Percentiles rank a stretch among this genome's conserved stretches.
phyloP scores from a whole-genome alignment of 371 early-diverging fungal species.

The Encephalitozoon romaleae region DNA sequence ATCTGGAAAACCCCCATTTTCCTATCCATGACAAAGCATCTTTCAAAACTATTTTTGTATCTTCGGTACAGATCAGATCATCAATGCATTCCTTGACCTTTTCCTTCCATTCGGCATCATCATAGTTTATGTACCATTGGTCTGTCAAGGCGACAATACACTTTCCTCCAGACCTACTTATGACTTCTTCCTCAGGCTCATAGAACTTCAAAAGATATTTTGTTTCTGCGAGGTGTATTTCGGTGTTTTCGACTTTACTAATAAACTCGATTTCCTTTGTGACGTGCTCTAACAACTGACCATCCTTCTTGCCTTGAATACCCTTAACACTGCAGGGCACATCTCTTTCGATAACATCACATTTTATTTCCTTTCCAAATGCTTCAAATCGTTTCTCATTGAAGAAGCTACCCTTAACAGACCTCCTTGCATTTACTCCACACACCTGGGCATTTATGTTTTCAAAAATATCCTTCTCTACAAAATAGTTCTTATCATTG shows the following conservation, averaged over 20 bases:
- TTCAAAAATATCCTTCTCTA: conserved; percentile 22
- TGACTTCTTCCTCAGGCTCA: conserved; percentile 86
- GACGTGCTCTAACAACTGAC: not conserved
- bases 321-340: not conserved
- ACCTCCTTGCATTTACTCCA: not conserved
- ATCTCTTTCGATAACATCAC: not conserved
- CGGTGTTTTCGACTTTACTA: not conserved
- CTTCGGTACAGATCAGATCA: conserved; percentile 74
- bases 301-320: not conserved
- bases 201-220: conserved; percentile 61
- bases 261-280: not conserved
- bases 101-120: conserved; percentile 78
- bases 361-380: not conserved
- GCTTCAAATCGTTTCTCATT: not conserved
- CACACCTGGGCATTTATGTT: conserved; percentile 24
- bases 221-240: conserved; percentile 10
- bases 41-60: conserved; percentile 77
- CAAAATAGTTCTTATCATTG: conserved; percentile 1
- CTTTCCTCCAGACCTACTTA: conserved; percentile 88
- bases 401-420: not conserved
- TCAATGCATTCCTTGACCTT: conserved; percentile 66
- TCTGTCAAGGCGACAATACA: conserved; percentile 93
- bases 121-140: conserved; percentile 99
- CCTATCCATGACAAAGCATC: conserved; percentile 84
- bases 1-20: conserved; percentile 95